Conservation (phyloP, 352 stramenopile species). For the Blastocystis sp. region DNA sequence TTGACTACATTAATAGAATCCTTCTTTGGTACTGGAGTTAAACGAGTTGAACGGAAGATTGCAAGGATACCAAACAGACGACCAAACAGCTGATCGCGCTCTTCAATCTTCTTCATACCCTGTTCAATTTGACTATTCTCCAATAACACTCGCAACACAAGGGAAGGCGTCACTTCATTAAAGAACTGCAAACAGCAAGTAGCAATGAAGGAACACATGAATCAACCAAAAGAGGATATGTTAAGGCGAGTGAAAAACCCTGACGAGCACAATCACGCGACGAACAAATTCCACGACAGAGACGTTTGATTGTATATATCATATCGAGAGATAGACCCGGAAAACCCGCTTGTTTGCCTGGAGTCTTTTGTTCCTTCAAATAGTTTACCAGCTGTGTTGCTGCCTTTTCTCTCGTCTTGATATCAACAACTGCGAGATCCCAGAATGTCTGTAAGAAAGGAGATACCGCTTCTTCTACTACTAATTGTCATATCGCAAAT, state of each 20-base stretch:
- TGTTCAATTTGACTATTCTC: not conserved
- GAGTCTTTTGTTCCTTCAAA: not conserved
- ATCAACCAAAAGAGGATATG: constrained; percentile 37
- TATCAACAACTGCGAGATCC: constrained; percentile 24
- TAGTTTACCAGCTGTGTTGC: not conserved
- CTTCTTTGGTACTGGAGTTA: not conserved
- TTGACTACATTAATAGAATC: not conserved
- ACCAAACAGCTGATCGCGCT: constrained; percentile 15
- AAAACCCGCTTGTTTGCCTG: not conserved
- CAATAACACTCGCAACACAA: not conserved
- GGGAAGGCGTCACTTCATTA: not conserved
- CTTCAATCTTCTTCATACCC: constrained; percentile 34
- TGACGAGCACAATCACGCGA: constrained; percentile 27
- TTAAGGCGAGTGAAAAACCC: constrained; percentile 35
- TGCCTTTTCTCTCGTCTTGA: constrained; percentile 21
- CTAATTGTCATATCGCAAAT: not conserved
- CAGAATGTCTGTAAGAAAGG: constrained; percentile 24
- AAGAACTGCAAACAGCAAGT: constrained; percentile 45
- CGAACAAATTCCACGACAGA: constrained; percentile 30
- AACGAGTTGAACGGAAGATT: constrained; percentile 37
- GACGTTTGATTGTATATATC: constrained; percentile 51
- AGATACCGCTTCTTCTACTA: not conserved
- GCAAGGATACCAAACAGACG: constrained; percentile 41
- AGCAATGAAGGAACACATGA: not conserved
- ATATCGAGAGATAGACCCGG: constrained; percentile 41